Base-by-base conservation (phyloP, 768 basidiomycete species). In the Thelephora aurantiotincta region DNA sequence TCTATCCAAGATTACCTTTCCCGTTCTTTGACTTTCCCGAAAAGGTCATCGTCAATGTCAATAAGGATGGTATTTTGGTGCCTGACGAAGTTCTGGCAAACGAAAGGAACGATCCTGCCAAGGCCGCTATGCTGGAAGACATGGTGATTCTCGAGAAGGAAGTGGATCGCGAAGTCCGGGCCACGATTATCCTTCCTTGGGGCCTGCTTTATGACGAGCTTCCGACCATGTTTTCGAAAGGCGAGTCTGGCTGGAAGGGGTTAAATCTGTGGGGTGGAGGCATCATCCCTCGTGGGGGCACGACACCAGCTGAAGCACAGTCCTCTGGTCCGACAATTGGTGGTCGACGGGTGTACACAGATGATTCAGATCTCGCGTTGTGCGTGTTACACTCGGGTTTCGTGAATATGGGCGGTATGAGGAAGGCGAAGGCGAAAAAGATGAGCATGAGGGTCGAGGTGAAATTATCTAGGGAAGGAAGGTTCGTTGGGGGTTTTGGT, bases 301-400 rank as follows among this genome's bases (percentile, higher is more conserved):
- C 53, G 47, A 41, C 38, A 9, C 38, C 38, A 9, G 38, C 38
- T 14, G 22, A 22, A 16, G 2, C 14, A 14, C 18, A 16, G 38
- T 47, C 48, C 5, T 51, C 58, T 13, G 48, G 47, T n/a, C 55
- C 58, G 42, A 19, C 42, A 37, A 47, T 52, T 19, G 54, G 68
- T 23, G 63, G 63, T 33, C 65, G 76, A n/a, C 65, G 78, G 43
- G 69, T 84, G 33, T 86, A 86, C 63, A 86, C 83, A 0, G 82
- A 86, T 61, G 83, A 86, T 61, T 83, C 81, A 7, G 80, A 84
- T 54, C 56, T 84, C 45, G 75, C 82, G 56, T 57, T 80, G 35
- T 80, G 79, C 48, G 81, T 79, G 1, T 61, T 86, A 42, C 83
- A 86, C 53, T 69, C 80, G 0, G 83, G 83, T 6, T 58, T 65